Evolutionary conservation across 2,329 filamentous ascomycete species (phyloP).

Genomic region (Lasiodiplodia gonubiensis): DNA sequence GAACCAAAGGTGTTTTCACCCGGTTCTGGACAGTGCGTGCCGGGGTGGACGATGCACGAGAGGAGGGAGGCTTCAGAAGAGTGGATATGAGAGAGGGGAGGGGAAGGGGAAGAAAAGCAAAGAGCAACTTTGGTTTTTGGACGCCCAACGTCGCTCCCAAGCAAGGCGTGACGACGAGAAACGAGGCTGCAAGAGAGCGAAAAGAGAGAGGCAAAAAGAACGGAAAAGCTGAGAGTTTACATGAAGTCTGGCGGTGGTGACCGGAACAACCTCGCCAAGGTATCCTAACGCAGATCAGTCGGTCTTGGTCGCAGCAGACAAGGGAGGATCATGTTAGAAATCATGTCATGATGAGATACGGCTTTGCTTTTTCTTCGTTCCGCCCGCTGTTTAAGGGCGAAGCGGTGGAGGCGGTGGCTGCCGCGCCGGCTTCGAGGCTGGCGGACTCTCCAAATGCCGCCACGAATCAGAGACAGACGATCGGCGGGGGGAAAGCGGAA

Average conservation of each 20-base stretch:
- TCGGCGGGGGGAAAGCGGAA: conserved; percentile 23
- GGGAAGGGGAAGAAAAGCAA: neutral
- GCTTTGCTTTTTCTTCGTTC: neutral
- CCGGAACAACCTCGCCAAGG: neutral
- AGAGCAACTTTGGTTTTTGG: neutral
- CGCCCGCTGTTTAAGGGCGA: neutral
- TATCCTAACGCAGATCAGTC: neutral
- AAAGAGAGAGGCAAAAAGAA: neutral
- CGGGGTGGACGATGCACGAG: neutral
- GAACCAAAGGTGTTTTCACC: neutral
- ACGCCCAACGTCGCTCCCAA: neutral
- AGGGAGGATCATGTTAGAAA: conserved; percentile 6
- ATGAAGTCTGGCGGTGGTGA: neutral
- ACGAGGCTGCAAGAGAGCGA: neutral
- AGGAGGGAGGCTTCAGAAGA: neutral
- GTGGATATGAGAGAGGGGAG: neutral
- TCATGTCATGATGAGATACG: conserved; percentile 7
- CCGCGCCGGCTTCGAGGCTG: conserved; percentile 6
- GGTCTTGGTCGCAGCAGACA: neutral
- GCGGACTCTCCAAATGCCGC: neutral
- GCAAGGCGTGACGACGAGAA: neutral
- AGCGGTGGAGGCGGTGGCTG: neutral
- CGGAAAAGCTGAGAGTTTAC: neutral
- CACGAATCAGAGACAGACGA: conserved; percentile 8
- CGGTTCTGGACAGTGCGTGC: neutral